Conservation (phyloP, 2,329 filamentous ascomycete species). For the Sporothrix humicola region DNA sequence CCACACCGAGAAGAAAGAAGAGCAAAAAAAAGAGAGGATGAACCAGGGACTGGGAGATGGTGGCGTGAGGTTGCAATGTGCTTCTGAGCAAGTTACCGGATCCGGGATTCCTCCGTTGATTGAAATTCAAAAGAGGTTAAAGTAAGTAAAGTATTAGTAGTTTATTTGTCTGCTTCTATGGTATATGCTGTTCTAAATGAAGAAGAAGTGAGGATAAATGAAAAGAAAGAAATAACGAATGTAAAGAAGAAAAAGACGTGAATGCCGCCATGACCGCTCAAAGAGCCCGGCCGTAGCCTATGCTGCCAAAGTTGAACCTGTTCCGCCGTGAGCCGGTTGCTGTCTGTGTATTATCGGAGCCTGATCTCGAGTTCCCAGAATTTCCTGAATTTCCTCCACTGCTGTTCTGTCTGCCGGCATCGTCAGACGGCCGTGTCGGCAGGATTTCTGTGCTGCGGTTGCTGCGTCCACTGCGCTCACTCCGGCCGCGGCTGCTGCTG, state of each 20-base stretch:
- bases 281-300: slow-evolving; percentile 28
- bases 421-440: slow-evolving; percentile 14
- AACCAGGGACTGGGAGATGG: neutral
- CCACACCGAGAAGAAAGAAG: neutral
- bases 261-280: neutral
- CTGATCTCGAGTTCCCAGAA: neutral
- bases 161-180: no score
- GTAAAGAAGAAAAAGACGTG: no score
- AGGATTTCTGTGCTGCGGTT: slow-evolving; percentile 9
- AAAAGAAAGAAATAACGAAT: neutral
- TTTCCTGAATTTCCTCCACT: neutral
- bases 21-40: neutral
- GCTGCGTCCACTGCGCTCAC: neutral
- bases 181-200: no score
- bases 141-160: no score
- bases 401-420: neutral
- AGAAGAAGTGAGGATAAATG: neutral
- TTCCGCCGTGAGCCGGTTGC: neutral
- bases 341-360: neutral
- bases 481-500: neutral
- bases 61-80: neutral
- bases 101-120: no score
- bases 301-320: slow-evolving; percentile 29
- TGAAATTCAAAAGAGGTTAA: no score
- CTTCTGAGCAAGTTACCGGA: neutral